These are phyloP conservation scores for Rosa hybrid DNA, from an alignment of 331 rosid genomes.

Conservation along the genomic window DNA sequence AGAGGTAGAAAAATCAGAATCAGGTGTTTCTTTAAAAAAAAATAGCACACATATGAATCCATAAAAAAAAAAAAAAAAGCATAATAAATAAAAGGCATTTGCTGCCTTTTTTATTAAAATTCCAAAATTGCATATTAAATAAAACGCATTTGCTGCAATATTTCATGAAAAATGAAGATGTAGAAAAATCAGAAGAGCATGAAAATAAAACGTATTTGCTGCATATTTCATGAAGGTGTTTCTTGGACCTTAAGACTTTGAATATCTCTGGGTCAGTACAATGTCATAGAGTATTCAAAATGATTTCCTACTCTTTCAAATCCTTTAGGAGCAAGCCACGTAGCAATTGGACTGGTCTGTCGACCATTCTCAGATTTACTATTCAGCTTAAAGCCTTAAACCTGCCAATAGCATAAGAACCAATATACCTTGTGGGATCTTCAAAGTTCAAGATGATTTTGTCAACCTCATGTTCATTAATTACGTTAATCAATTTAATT, in stretches of 20 bases:
- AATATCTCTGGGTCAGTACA: neutral
- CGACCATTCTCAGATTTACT: neutral
- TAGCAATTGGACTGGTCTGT: neutral
- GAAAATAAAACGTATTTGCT: no score
- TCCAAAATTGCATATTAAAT: no score
- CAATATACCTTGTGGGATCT: slow-evolving; percentile 1
- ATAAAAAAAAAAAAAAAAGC: no score
- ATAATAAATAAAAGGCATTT: no score
- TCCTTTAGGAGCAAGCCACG: slow-evolving; percentile 15
- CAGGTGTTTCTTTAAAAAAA: neutral
- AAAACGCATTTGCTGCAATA: no score
- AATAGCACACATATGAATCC: no score
- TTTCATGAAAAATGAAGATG: no score
- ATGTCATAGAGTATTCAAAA: neutral
- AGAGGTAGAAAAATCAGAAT: neutral
- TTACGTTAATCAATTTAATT: neutral
- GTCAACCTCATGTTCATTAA: neutral
- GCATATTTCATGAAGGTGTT: neutral
- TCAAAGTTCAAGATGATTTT: neutral
- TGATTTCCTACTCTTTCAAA: neutral
- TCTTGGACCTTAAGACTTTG: slow-evolving; percentile 1
- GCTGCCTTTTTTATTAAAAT: no score
- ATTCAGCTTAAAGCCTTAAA: neutral
- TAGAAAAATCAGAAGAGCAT: no score
- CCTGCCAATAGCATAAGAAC: neutral